Evolutionary conservation across 768 basidiomycete genomes (phyloP).

Genomic region (Kwoniella botswanensis): DNA sequence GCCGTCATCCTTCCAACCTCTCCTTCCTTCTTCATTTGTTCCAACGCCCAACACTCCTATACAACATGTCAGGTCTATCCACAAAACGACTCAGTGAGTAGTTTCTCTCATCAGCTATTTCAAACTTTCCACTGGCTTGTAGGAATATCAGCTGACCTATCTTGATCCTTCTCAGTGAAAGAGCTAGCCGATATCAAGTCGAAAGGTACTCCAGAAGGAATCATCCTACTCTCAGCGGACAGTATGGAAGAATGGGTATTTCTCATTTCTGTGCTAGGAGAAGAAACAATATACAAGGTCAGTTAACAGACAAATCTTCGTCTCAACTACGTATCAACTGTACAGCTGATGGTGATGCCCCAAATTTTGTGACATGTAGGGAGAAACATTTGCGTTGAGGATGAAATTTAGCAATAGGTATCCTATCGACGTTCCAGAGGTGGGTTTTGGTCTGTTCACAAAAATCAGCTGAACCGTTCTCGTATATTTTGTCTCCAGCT

Average conservation of each 20-base stretch:
- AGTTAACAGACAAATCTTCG: slow-evolving; percentile 7
- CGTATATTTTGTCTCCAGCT: not conserved
- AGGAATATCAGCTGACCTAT: not conserved
- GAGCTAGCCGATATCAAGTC: slow-evolving; percentile 50
- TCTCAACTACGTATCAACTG: too few relatives aligned
- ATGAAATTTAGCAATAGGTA: slow-evolving; percentile 47
- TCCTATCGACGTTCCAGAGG: slow-evolving; percentile 52
- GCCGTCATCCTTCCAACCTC: not conserved
- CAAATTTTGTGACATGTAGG: slow-evolving; percentile 22
- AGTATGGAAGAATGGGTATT: slow-evolving; percentile 49
- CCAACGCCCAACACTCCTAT: too few relatives aligned
- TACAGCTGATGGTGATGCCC: not conserved
- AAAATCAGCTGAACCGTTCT: not conserved
- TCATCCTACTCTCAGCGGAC: slow-evolving; percentile 44
- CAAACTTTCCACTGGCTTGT: not conserved
- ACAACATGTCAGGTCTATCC: slow-evolving; percentile 29
- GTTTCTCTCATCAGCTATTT: not conserved
- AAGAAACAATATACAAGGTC: slow-evolving; percentile 50
- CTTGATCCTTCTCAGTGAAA: slow-evolving; percentile 37
- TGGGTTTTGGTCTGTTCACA: not conserved
- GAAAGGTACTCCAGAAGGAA: slow-evolving; percentile 52
- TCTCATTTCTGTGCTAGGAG: slow-evolving; percentile 45
- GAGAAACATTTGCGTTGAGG: slow-evolving; percentile 46
- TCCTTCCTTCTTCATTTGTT: not conserved
- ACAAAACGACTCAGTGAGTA: slow-evolving; percentile 40